Evolutionary conservation across 2,329 filamentous ascomycete genomes (phyloP).

Genomic region (Stromatinia cepivora): DNA sequence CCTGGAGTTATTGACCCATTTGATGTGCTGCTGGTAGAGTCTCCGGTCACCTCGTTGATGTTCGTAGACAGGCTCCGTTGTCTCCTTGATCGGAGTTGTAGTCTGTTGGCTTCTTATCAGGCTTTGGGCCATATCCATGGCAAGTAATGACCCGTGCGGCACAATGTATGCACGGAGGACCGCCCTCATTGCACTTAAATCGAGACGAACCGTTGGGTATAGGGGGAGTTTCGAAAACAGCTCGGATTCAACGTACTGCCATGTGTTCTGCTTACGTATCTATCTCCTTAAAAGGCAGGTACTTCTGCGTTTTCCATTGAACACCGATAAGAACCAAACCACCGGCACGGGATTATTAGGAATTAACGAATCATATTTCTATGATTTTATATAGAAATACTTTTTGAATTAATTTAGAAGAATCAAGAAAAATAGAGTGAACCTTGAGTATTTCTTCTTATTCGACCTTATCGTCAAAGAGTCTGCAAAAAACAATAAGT

Average conservation of each 20-base stretch:
- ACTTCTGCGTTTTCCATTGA: neutral
- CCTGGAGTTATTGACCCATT: no score
- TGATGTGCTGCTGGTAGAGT: no score
- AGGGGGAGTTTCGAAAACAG: neutral
- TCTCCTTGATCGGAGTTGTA: no score
- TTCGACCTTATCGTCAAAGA: no score
- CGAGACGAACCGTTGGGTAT: neutral
- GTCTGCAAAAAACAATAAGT: neutral
- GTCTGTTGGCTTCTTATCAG: neutral
- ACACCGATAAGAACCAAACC: neutral
- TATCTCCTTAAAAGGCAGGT: neutral
- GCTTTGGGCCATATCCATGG: neutral
- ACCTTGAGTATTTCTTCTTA: no score
- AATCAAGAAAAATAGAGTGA: no score
- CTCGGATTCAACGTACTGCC: neutral
- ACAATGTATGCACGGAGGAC: neutral
- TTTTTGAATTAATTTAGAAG: no score
- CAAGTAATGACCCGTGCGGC: neutral
- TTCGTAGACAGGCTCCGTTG: no score
- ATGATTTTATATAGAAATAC: no score
- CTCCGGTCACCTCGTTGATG: no score
- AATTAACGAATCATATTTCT: no score
- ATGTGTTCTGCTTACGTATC: neutral
- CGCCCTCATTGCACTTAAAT: neutral
- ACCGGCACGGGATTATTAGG: no score